Conservation (phyloP, 495 filamentous ascomycete species). For the Hyaloscypha bicolor region DNA sequence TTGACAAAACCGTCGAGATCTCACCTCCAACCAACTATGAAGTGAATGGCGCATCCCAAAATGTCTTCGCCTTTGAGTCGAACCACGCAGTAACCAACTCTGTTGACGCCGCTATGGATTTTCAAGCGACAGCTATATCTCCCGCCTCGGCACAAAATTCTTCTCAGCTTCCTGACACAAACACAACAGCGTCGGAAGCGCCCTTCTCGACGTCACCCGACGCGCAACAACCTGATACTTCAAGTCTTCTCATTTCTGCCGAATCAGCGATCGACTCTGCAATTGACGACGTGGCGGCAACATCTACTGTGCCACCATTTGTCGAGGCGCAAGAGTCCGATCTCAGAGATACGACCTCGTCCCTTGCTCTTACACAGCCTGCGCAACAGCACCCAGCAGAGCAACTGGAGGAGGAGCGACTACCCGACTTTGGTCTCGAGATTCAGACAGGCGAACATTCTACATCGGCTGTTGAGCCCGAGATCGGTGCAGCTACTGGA, state of each 20-base stretch:
- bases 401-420: not conserved
- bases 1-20: constrained; percentile 15
- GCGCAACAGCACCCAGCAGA: not conserved
- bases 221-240: not conserved
- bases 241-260: not conserved
- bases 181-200: constrained; percentile 24
- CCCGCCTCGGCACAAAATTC: constrained; percentile 18
- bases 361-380: not conserved
- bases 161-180: constrained; percentile 24
- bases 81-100: constrained; percentile 19
- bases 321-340: constrained; percentile 33
- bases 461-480: not conserved
- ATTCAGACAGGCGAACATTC: not conserved
- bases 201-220: constrained; percentile 11
- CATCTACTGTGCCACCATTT: constrained; percentile 27
- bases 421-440: constrained; percentile 3
- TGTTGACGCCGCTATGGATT: constrained; percentile 29
- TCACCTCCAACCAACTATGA: constrained; percentile 10
- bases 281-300: constrained; percentile 23
- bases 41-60: constrained; percentile 27
- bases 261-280: constrained; percentile 26
- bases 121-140: constrained; percentile 21
- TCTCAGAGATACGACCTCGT: constrained; percentile 19
- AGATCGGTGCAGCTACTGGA: not conserved
- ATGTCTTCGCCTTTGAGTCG: constrained; percentile 25